phyloP scores from a whole-genome alignment of 164 flowering plant genomes.

The Brasenia schreberi region DNA sequence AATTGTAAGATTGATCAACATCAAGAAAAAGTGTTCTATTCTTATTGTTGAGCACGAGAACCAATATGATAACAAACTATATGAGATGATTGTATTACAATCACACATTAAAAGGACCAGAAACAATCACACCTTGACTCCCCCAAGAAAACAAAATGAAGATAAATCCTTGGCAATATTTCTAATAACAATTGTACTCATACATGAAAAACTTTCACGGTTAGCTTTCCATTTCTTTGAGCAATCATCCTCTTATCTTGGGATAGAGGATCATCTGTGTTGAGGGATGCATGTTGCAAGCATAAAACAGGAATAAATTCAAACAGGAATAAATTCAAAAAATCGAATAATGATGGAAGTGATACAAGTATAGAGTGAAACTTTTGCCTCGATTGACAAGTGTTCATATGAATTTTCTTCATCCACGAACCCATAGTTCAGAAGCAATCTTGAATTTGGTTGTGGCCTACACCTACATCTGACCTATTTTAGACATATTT shows the following conservation, averaged over 20 bases:
- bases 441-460: slow-evolving; percentile 82
- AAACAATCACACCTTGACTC: too few species aligned
- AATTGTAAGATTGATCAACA: too few species aligned
- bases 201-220: slow-evolving; percentile 75
- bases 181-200: slow-evolving; percentile 4
- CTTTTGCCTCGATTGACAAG: slow-evolving; percentile 54
- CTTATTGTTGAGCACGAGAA: too few species aligned
- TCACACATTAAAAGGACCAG: too few species aligned
- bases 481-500: neutral
- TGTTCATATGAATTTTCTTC: slow-evolving; percentile 91
- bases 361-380: neutral
- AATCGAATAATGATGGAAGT: too few species aligned
- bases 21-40: too few species aligned
- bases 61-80: too few species aligned
- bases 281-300: slow-evolving; percentile 62
- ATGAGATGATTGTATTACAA: too few species aligned
- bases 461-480: slow-evolving; percentile 92
- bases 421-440: slow-evolving; percentile 97
- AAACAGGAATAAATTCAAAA: too few species aligned
- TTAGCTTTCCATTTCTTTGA: slow-evolving; percentile 81
- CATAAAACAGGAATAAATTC: too few species aligned
- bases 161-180: too few species aligned
- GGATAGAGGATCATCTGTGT: slow-evolving; percentile 94
- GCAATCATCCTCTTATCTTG: slow-evolving; percentile 97
- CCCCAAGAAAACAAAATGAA: too few species aligned